Evolutionary conservation across 2,329 filamentous ascomycete species (phyloP), one percentile per base, ranked within the genome.

Genomic region (Epichloe festucae): DNA sequence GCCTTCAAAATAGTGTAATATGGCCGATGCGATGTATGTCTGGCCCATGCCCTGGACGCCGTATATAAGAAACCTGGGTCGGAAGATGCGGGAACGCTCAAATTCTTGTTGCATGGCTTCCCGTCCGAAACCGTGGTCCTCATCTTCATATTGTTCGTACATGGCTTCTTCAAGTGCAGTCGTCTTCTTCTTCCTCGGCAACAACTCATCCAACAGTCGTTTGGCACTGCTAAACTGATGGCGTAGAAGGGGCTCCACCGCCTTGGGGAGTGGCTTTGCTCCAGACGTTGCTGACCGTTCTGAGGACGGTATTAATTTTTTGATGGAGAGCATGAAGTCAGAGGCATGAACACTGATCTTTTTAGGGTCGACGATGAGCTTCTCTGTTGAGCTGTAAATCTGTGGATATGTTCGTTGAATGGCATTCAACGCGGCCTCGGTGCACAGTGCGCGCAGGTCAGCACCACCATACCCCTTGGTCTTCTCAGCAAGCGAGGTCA

Each of bases 401-500:
- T 98, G 93, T 15, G 93, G 93, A 63, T 94, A 98, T 3, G 87
- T 91, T 60, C 93, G 79, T 67, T 98, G 93, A 23, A 98, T 93
- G 2, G 93, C 86, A 65, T 98, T 98, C 53, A 98, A 74, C 3
- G 93, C 89, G 38, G 93, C 91, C 72, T 98, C 93, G 0, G 93
- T 98, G 67, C 90, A 97, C 35, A 98, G 76, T 12, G 93, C 91
- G 55, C 93, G 83, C 56, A 98, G 72, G 69, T 98, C 93, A 31
- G 93, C 93, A 76, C 93, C 93, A 55, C 91, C 93, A 60, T 97
- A 97, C 14, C 94, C 94, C 68, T 96, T 96, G 3, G 91, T 96
- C 62, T 91, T 75, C 57, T 90, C 84, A 0, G 88, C 90, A 48
- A 98, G 76, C 52, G 88, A 81, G 50, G 83, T 76, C 69, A 94